Evolutionary conservation across 345 rosid species (phyloP).

Genomic region (Eutrema japonicum): DNA sequence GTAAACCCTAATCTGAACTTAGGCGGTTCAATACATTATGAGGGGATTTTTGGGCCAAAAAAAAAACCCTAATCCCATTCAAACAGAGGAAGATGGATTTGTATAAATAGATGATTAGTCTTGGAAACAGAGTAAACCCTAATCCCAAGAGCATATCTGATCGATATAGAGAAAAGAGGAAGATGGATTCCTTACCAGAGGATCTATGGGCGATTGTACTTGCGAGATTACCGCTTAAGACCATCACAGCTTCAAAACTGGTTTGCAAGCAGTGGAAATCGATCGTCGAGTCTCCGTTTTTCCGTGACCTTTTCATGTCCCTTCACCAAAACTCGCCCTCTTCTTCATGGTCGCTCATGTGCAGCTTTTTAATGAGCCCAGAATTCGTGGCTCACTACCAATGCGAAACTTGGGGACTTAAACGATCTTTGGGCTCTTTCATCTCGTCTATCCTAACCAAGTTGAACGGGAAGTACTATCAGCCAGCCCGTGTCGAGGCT

Average conservation of each 20-base stretch:
- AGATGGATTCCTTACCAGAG: neutral
- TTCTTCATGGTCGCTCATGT: conserved; percentile 9
- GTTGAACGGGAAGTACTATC: no score
- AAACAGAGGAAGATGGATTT: no score
- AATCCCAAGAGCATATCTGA: no score
- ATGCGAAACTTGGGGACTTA: neutral
- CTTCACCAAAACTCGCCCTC: neutral
- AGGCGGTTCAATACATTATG: no score
- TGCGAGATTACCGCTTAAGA: neutral
- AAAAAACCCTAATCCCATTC: no score
- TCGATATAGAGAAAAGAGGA: no score
- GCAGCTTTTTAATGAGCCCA: no score
- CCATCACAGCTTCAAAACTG: neutral
- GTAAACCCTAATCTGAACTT: no score
- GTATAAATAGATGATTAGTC: no score
- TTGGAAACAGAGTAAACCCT: no score
- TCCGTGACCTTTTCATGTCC: neutral
- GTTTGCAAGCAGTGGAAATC: neutral
- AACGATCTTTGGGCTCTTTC: neutral
- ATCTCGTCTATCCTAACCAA: no score
- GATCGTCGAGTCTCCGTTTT: neutral
- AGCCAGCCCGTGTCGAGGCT: neutral
- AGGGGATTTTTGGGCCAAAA: no score
- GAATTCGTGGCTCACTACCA: neutral
- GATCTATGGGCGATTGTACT: neutral